phyloP scores from a whole-genome alignment of 495 filamentous ascomycete genomes.

The Aspergillus avenaceus region DNA sequence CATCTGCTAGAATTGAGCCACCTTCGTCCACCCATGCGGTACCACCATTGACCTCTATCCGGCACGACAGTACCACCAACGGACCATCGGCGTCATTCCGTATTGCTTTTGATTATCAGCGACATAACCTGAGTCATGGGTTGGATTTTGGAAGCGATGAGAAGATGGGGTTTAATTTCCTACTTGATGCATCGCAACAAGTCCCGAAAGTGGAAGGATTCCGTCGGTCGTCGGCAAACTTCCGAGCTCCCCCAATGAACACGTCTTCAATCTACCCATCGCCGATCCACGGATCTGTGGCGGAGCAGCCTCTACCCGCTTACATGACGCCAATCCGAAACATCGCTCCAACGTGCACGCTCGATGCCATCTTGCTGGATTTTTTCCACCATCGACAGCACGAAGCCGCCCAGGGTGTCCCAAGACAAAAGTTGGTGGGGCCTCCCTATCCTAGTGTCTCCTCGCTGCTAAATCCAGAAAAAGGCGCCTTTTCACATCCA shows the following conservation, averaged over 20 bases:
- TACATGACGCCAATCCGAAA: conserved; percentile 54
- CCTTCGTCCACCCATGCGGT: conserved; percentile 35
- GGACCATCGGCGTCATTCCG: conserved; percentile 25
- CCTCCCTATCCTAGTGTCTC: conserved; percentile 73
- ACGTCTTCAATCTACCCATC: conserved; percentile 23
- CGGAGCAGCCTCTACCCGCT: conserved; percentile 25
- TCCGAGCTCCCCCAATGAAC: conserved; percentile 20
- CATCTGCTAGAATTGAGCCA: conserved; percentile 30
- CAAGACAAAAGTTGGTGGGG: conserved; percentile 58
- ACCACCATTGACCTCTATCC: conserved; percentile 18
- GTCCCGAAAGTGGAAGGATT: conserved; percentile 36
- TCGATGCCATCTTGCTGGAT: conserved; percentile 72
- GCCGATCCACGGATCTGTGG: conserved; percentile 16
- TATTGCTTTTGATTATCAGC: conserved; percentile 45
- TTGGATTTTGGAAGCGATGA: conserved; percentile 55
- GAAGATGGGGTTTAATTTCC: conserved; percentile 63
- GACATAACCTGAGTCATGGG: conserved; percentile 50
- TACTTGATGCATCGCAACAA: conserved; percentile 53
- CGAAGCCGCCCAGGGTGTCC: conserved; percentile 57
- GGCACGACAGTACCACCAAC: conserved; percentile 24
- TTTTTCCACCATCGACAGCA: conserved; percentile 67
- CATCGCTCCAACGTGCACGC: conserved; percentile 59
- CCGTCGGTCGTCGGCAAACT: conserved; percentile 26
- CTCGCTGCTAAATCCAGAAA: conserved; percentile 65
- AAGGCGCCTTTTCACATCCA: conserved; percentile 58